Conservation (phyloP, 208 protist species). For the Kentomonas sorsogonicus region DNA sequence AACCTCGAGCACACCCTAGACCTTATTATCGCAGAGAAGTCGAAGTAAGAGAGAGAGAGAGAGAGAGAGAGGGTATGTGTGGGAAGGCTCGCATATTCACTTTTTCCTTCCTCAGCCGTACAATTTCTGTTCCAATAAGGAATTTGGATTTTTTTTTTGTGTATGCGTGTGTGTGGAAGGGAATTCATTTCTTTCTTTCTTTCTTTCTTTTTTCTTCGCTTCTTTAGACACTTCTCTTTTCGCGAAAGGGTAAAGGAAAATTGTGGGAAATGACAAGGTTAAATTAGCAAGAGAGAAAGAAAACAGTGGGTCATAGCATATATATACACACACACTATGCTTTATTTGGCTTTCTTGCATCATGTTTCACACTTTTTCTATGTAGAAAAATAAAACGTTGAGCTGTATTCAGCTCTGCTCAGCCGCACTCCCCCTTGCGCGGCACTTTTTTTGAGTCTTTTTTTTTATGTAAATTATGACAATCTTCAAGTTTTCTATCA, state of each 20-base stretch:
- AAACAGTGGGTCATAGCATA: background rate
- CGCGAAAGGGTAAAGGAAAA: background rate
- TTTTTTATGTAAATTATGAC: background rate
- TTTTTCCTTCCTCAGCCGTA: no score
- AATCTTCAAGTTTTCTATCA: background rate
- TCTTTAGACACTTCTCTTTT: background rate
- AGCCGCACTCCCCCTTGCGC: background rate
- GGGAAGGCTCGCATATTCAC: background rate
- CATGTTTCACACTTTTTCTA: no score
- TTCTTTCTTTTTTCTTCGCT: slow-evolving; percentile 8
- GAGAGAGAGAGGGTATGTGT: background rate
- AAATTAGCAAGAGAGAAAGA: background rate
- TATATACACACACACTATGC: background rate
- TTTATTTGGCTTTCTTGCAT: no score
- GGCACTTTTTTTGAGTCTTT: slow-evolving; percentile 5
- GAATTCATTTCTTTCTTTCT: slow-evolving; percentile 6
- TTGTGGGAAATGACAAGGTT: background rate
- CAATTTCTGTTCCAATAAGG: no score
- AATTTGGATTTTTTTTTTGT: no score
- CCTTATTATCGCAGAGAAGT: slow-evolving; percentile 51
- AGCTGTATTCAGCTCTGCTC: background rate
- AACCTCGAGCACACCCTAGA: slow-evolving; percentile 60
- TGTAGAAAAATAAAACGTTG: slow-evolving; percentile 1
- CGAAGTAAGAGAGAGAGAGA: slow-evolving; percentile 23
- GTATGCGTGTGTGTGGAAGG: no score